These are phyloP conservation scores for Chalciporus sp. DNA, from an alignment of 1,284 basidiomycete genomes.

Conservation along the genomic window DNA sequence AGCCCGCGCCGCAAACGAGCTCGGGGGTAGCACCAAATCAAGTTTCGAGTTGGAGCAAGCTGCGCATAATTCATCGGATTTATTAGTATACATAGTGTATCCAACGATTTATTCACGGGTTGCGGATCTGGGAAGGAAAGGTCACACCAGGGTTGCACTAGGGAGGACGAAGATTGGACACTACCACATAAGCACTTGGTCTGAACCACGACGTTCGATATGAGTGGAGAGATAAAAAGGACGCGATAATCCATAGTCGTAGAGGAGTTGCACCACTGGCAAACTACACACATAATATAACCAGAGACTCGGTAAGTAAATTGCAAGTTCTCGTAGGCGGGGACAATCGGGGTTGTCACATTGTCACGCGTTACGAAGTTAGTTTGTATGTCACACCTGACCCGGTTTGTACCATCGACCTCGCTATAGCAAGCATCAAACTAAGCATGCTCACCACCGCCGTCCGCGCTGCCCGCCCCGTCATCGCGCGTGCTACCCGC, in stretches of 20 bases:
- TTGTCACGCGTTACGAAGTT: constrained; percentile 31
- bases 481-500: constrained; percentile 37
- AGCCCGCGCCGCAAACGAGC: neutral
- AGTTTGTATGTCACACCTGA: constrained; percentile 26
- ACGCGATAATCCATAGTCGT: neutral
- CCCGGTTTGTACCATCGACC: constrained; percentile 30
- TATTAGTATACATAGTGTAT: neutral
- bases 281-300: too few species aligned
- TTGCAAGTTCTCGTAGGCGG: too few species aligned
- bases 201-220: neutral
- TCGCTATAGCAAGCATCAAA: constrained; percentile 13
- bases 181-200: neutral
- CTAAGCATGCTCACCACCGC: constrained; percentile 50
- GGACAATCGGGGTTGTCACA: constrained; percentile 6
- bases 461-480: constrained; percentile 42
- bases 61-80: neutral
- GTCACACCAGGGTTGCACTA: neutral
- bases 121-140: neutral
- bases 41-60: too few species aligned
- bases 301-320: too few species aligned
- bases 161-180: neutral
- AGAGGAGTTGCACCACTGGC: too few species aligned
- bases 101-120: neutral
- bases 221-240: neutral
- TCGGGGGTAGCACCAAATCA: too few species aligned